phyloP scores from a whole-genome alignment of 441 rosid genomes.

The Kokia cookei region DNA sequence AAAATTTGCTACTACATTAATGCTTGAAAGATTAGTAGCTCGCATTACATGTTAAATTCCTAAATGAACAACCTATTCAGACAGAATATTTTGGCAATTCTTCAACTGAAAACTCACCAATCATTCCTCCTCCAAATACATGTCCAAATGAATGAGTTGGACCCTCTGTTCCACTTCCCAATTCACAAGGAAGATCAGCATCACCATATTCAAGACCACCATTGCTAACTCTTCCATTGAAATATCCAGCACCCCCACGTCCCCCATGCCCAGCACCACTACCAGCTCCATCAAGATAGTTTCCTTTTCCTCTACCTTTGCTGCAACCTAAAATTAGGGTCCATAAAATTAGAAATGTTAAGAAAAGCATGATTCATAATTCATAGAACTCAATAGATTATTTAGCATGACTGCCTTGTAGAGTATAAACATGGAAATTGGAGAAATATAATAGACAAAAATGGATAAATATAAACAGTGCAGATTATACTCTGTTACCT shows the following conservation, averaged over 20 bases:
- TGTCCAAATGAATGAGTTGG: constrained; percentile 62
- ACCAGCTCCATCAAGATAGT: constrained; percentile 86
- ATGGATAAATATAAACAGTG: background rate
- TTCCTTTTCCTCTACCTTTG: constrained; percentile 85
- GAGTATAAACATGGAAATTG: background rate
- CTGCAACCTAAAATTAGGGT: constrained; percentile 66
- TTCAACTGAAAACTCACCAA: constrained; percentile 41
- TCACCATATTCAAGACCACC: constrained; percentile 88
- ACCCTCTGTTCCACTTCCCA: constrained; percentile 95
- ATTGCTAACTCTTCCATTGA: constrained; percentile 69
- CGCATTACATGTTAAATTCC: background rate
- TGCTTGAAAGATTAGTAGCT: background rate
- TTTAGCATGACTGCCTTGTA: background rate
- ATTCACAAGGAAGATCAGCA: constrained; percentile 92
- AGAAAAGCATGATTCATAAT: constrained; percentile 6
- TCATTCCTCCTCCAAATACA: constrained; percentile 94
- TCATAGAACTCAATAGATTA: background rate
- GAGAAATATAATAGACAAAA: background rate
- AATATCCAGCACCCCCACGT: constrained; percentile 90
- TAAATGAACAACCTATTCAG: background rate
- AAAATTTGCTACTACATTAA: background rate
- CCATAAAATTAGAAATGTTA: constrained; percentile 20
- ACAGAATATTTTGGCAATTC: background rate
- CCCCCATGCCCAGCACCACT: constrained; percentile 99
- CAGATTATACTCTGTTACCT: constrained; percentile 39